A percentile compares a stretch with the other conserved stretches of the same genome.
These are phyloP conservation scores for Coemansia asiatica DNA, from an alignment of 192 early-diverging fungal genomes.

Conservation along the genomic window DNA sequence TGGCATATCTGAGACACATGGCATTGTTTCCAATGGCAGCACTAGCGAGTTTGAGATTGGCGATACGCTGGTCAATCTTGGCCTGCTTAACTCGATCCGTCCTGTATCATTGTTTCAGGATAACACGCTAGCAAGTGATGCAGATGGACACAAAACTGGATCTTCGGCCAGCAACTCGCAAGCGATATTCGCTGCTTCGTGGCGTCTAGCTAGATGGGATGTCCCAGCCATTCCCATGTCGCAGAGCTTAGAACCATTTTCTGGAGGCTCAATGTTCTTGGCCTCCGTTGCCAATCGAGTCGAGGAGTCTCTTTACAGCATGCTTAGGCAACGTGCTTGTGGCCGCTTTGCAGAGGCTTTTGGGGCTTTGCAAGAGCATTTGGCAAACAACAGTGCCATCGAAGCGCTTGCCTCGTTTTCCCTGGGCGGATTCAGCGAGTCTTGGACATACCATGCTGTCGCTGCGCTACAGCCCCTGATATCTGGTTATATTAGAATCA, in stretches of 20 bases:
- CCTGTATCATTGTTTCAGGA: slow-evolving; percentile 7
- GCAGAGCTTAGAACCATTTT: not conserved
- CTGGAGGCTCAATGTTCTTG: slow-evolving; percentile 6
- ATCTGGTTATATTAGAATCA: slow-evolving; percentile 3
- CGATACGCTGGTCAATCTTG: slow-evolving; percentile 43
- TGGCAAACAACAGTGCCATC: slow-evolving; percentile 21
- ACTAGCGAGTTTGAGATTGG: slow-evolving; percentile 27
- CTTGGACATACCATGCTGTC: slow-evolving; percentile 39
- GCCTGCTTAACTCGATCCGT: slow-evolving; percentile 34
- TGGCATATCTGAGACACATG: not conserved
- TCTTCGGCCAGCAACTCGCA: slow-evolving; percentile 4
- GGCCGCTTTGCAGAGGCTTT: slow-evolving; percentile 24
- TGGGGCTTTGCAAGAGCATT: slow-evolving; percentile 17
- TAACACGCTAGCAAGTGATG: not conserved
- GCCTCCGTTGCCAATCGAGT: slow-evolving; percentile 5
- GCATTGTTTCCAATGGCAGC: not conserved
- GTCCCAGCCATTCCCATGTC: slow-evolving; percentile 29
- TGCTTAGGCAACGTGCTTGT: slow-evolving; percentile 30
- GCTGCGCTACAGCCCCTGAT: slow-evolving; percentile 35
- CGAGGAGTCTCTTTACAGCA: slow-evolving; percentile 41
- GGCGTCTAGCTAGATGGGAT: slow-evolving; percentile 51
- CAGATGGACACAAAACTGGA: not conserved
- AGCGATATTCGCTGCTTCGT: slow-evolving; percentile 41
- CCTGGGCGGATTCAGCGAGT: slow-evolving; percentile 11
- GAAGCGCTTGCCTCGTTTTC: slow-evolving; percentile 18